These are phyloP conservation scores for Nannochloropsis gaditana DNA, from an alignment of 108 stramenopile genomes.

Conservation along the genomic window DNA sequence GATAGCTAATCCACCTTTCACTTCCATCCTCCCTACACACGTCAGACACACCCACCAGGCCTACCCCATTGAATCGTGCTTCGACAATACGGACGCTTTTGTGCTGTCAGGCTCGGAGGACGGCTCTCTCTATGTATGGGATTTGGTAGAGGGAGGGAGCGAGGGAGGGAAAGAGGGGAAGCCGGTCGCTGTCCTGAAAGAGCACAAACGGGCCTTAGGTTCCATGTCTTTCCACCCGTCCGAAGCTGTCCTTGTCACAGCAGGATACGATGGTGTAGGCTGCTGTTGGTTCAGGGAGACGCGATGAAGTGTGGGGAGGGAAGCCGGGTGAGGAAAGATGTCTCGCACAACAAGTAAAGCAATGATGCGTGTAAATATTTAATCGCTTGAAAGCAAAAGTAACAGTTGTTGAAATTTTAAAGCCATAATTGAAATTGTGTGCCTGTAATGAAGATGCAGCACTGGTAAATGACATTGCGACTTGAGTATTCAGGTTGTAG, in stretches of 20 bases:
- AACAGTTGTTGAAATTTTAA: not conserved
- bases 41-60: slow-evolving; percentile 32
- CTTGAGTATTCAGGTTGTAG: no score
- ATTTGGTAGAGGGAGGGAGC: slow-evolving; percentile 27
- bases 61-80: slow-evolving; percentile 44
- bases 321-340: not conserved
- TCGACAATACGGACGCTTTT: slow-evolving; percentile 40
- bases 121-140: slow-evolving; percentile 28
- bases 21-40: not conserved
- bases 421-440: not conserved
- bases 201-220: slow-evolving; percentile 35
- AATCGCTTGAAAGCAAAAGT: not conserved
- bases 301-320: not conserved
- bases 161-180: slow-evolving; percentile 19
- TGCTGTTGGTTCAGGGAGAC: not conserved
- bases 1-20: not conserved
- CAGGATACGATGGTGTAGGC: slow-evolving; percentile 37
- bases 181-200: slow-evolving; percentile 25
- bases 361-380: not conserved
- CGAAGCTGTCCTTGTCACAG: slow-evolving; percentile 38
- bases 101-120: slow-evolving; percentile 43
- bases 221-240: slow-evolving; percentile 30
- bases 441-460: not conserved
- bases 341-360: not conserved
- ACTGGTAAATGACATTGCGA: no score